Evolutionary conservation across 2,329 filamentous ascomycete species (phyloP), one percentile per base, ranked within the genome.

Genomic region (Trichoderma atroviride): DNA sequence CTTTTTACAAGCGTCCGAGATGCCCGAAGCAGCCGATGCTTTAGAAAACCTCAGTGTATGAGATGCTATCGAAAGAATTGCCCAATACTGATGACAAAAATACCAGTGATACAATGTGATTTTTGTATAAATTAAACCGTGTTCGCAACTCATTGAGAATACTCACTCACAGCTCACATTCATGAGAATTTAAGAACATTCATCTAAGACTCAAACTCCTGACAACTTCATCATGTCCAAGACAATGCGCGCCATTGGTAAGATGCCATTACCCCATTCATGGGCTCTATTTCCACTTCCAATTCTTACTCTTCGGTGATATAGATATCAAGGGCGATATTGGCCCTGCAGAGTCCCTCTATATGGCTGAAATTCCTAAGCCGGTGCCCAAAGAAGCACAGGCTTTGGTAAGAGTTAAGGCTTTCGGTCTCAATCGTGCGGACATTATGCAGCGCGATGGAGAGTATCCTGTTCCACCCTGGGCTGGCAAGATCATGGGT

Each of bases 261-360:
- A 53, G 60, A 37, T 14, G 29, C 31, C 4, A 37, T 6, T 40
- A 22, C 14, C 5, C 7, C 5, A 31, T 22, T 1, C 10, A 47
- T 11, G 22, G 37, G 16, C 16, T 37, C 29, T 6, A 22, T 22
- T 2, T 29, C 11, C 19, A n/a, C 7, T 61, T 63, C 47, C 7
- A 10, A n/a, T 14, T 2, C 7, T 22, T n/a, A 37, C 47, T 4
- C 9, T 37, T 27, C 24, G 13, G 22, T n/a, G 16, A 14, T 4
- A 53, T 53, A 63, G 22, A 63, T 22, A 63, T 63, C 3, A 47
- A 22, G 31, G 43, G 47, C 16, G 22, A 53, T 52, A 22, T 53
- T 53, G 60, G 60, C 10, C 60, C 60, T 19, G 60, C 43, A n/a
- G 43, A 53, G 27, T n/a, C 29, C 9, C 47, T 63, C 14, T 63